phyloP scores from a whole-genome alignment of 106 monocot genomes.

The Triglochin maritima region DNA sequence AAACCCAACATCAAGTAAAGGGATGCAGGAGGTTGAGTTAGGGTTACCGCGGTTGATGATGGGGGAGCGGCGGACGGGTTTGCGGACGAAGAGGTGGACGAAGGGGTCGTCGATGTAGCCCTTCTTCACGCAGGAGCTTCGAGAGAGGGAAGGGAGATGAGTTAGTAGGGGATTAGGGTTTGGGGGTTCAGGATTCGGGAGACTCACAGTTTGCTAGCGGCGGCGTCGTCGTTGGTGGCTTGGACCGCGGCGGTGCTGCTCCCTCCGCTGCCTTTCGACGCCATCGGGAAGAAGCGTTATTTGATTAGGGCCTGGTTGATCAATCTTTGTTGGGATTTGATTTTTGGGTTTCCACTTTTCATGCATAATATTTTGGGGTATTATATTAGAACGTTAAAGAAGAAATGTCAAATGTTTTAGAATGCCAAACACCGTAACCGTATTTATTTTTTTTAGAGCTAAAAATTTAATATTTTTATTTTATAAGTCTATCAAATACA shows the following conservation, averaged over 20 bases:
- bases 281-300: neutral
- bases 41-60: slow-evolving; percentile 89
- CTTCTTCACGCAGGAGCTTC: slow-evolving; percentile 84
- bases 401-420: no score
- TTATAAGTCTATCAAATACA: no score
- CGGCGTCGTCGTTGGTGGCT: slow-evolving; percentile 95
- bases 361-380: no score
- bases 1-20: slow-evolving; percentile 1
- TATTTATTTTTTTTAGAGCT: no score
- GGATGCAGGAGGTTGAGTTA: neutral
- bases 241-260: slow-evolving; percentile 78
- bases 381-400: no score
- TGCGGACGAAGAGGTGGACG: slow-evolving; percentile 79
- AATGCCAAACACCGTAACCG: no score
- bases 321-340: no score
- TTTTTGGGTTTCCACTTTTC: no score
- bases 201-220: slow-evolving; percentile 87
- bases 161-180: neutral
- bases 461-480: no score
- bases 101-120: slow-evolving; percentile 96
- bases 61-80: slow-evolving; percentile 63
- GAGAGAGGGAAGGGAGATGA: neutral
- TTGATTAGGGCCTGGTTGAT: no score
- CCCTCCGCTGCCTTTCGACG: slow-evolving; percentile 9
- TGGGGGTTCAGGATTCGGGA: no score